Evolutionary conservation across 2,329 filamentous ascomycete genomes (phyloP), one percentile per base, ranked within the genome.

Genomic region (Endothia cerciana): DNA sequence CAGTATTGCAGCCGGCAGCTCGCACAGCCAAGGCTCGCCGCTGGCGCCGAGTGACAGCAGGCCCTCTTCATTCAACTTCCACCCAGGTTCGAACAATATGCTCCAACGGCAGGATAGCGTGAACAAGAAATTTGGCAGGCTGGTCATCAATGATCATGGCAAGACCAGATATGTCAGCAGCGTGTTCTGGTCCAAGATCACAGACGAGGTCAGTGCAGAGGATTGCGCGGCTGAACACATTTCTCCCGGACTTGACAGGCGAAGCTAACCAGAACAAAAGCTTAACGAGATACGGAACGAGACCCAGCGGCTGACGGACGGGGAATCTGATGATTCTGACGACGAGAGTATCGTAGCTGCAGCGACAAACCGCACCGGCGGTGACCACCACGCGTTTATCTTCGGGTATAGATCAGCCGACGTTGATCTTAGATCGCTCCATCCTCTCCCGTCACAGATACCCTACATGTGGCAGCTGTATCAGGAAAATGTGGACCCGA

Each of bases 141-240:
- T 94, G 62, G 89, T 93, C 0, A 78, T 93, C 43, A 89, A 90
- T 68, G 89, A 93, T 66, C 82, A 83, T 64, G 89, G 88, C 47
- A 87, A 86, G 66, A 88, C 87, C 64, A 82, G 89, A 73, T 94
- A 93, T 74, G 87, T 94, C 70, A 92, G 89, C 78, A 91, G 87
- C 74, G 89, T 86, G 7, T 92, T 93, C 72, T 93, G 90, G 90
- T 87, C 89, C 25, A 91, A 86, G 68, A 81, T 94, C 61, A 91
- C 89, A 67, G 91, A 92, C 62, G 90, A 93, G 82, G 88, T 89
- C 76, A 70, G 58, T 59, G 41, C 36, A 30, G 15, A 22, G n/a
- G 11, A n/a, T 15, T 49, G 49, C 7, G 47, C 45, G 57, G 43
- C 30, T 28, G 22, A 15, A 8, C 22, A 25, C 5, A 40, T 11